Percentiles rank a stretch among this genome's conserved stretches.
These are phyloP conservation scores for Bryoglossum gracile DNA, from an alignment of 495 filamentous ascomycete species.

Conservation along the genomic window DNA sequence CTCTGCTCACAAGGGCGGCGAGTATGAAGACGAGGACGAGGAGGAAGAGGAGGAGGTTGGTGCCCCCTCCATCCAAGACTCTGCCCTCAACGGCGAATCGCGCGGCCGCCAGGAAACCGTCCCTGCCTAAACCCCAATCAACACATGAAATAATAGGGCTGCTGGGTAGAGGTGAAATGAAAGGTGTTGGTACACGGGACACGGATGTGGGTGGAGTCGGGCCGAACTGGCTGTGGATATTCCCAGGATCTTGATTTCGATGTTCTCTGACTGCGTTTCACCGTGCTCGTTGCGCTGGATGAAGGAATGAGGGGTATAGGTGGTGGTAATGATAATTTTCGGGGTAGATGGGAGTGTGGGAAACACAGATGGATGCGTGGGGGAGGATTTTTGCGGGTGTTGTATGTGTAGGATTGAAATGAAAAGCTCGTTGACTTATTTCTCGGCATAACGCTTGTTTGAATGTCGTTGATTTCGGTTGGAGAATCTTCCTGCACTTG, in stretches of 20 bases:
- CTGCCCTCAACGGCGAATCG: constrained; percentile 16
- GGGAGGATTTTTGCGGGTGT: neutral
- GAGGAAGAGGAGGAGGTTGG: constrained; percentile 21
- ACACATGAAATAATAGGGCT: neutral
- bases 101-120: constrained; percentile 20
- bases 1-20: constrained; percentile 57
- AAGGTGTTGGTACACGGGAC: neutral
- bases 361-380: neutral
- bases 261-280: constrained; percentile 9
- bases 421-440: too few species aligned
- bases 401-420: constrained; percentile 18
- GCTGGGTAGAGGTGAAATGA: neutral
- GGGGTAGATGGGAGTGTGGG: neutral
- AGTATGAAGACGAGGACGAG: constrained; percentile 57
- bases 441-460: too few species aligned
- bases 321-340: constrained; percentile 19
- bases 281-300: neutral
- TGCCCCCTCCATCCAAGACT: constrained; percentile 19
- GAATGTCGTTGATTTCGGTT: too few species aligned
- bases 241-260: constrained; percentile 21
- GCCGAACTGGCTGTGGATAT: constrained; percentile 21
- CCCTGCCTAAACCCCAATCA: constrained; percentile 12
- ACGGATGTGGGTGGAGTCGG: constrained; percentile 7
- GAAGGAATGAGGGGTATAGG: neutral
- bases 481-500: too few species aligned